Conservation (phyloP, 1,139 yeast genomes). For the Blastobotrys indianensis region DNA sequence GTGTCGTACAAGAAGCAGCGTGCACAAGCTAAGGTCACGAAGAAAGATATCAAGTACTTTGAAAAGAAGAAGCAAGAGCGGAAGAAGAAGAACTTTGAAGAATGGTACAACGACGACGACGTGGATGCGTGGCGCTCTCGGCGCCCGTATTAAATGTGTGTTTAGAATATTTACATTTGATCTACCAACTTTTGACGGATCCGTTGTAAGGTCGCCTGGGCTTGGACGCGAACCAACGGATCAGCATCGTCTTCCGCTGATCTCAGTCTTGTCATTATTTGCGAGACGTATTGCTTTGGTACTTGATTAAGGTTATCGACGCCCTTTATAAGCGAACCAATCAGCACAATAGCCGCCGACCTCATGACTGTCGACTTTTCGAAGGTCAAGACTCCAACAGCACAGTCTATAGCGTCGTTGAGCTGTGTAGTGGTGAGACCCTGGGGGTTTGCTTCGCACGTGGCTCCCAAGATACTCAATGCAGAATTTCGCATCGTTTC, state of each 20-base stretch:
- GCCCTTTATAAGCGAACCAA: slow-evolving; percentile 56
- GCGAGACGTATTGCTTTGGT: slow-evolving; percentile 16
- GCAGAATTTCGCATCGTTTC: slow-evolving; percentile 74
- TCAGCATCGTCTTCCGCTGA: slow-evolving; percentile 24
- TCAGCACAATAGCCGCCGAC: slow-evolving; percentile 65
- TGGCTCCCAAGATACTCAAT: slow-evolving; percentile 64
- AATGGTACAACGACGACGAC: slow-evolving; percentile 15
- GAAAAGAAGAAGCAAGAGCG: slow-evolving; percentile 22
- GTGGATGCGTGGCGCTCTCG: slow-evolving; percentile 2
- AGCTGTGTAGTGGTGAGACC: slow-evolving; percentile 44
- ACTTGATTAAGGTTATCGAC: slow-evolving; percentile 21
- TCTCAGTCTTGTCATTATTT: slow-evolving; percentile 20
- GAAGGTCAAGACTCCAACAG: slow-evolving; percentile 63
- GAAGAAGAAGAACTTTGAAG: slow-evolving; percentile 23
- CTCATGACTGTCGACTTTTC: slow-evolving; percentile 54
- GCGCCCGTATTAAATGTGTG: not conserved
- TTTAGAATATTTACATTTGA: not conserved
- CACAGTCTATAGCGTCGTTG: slow-evolving; percentile 62
- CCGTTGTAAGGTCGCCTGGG: slow-evolving; percentile 14
- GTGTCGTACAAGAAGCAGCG: slow-evolving; percentile 21
- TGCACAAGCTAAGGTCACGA: slow-evolving; percentile 19
- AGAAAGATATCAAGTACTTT: slow-evolving; percentile 24
- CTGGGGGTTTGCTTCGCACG: slow-evolving; percentile 54
- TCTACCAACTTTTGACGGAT: slow-evolving; percentile 6
- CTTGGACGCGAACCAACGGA: slow-evolving; percentile 27